Conservation (phyloP, 108 stramenopile genomes). For the Pseudonitzschia multistriata region DNA sequence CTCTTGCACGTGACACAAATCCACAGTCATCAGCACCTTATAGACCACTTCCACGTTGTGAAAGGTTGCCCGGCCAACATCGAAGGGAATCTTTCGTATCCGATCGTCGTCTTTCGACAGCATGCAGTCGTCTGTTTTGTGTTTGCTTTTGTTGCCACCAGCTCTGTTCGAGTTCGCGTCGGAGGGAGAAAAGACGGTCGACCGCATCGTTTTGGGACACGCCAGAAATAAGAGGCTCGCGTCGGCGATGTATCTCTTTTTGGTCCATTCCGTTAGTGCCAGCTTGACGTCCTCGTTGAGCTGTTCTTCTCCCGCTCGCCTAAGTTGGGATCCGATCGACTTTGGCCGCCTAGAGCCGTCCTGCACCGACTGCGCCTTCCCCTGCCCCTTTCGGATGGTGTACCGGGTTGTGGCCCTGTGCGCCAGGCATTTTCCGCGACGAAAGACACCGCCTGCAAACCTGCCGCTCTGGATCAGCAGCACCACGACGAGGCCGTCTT, state of each 20-base stretch:
- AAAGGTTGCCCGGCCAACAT: slow-evolving; percentile 73
- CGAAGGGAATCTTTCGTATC: slow-evolving; percentile 73
- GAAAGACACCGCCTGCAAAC: slow-evolving; percentile 68
- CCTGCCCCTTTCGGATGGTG: slow-evolving; percentile 85
- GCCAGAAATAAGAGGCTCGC: slow-evolving; percentile 13
- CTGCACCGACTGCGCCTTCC: slow-evolving; percentile 76
- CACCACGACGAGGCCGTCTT: slow-evolving; percentile 39
- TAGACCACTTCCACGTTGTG: slow-evolving; percentile 36
- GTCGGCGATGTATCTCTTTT: neutral
- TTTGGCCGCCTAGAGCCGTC: slow-evolving; percentile 74
- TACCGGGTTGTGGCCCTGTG: slow-evolving; percentile 71
- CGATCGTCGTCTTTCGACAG: slow-evolving; percentile 39
- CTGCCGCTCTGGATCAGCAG: slow-evolving; percentile 66
- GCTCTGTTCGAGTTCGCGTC: neutral
- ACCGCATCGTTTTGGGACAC: slow-evolving; percentile 54
- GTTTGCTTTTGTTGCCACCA: slow-evolving; percentile 7
- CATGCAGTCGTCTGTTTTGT: neutral
- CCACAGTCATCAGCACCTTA: slow-evolving; percentile 43
- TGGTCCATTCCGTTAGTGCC: slow-evolving; percentile 61
- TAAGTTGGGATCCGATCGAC: slow-evolving; percentile 76
- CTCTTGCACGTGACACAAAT: slow-evolving; percentile 22
- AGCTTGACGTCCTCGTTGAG: slow-evolving; percentile 61
- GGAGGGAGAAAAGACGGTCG: slow-evolving; percentile 25
- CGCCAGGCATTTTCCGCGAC: slow-evolving; percentile 44
- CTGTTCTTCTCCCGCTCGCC: slow-evolving; percentile 73